Base-by-base conservation (phyloP, 2,329 filamentous ascomycete genomes). In the Chaetoscypha palmicola region DNA sequence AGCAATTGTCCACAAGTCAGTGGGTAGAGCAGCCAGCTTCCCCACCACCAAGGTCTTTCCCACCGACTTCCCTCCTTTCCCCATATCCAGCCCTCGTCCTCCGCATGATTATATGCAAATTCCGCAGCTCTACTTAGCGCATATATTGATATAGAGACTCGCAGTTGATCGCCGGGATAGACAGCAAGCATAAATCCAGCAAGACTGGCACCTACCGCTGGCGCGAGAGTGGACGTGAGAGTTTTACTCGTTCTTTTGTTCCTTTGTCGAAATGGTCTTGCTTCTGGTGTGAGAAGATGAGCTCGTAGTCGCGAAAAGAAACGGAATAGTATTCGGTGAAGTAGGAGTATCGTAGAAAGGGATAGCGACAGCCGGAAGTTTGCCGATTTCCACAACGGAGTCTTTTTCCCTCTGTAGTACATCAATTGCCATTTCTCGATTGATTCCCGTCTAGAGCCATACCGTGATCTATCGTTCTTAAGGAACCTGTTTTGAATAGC, bases 251-350 rank as follows among this genome's bases (percentile, higher is more conserved):
- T 77, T 14, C 77, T 77, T 1, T 90, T 90, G 58, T 97, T 96
- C 42, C 91, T 83, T 45, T 74, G 71, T 11, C 89, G 77, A 65
- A 97, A 96, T 0, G 86, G 83, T 43, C 77, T 75, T 1, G 90
- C 88, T 45, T 86, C 77, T n/a, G 86, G 77, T 26, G 84, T 81
- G 32, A 94, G 78, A 3, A 98, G 72, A 51, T 88, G 87, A 1
- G 76, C 72, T 37, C 91, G 82, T 33, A 97, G 70, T 21, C 87
- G 79, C 20, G 77, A 77, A 57, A 97, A 86, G 71, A 97, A 95
- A 47, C 91, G 86, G 67, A 91, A 88, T 20, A 97, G 79, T 1
- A 95, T 72, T 22, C 92, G 81, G 63, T 98, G 92, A 49, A 94
- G 78, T 33, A 97, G 78, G 16, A 97, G 74, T 51, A 96, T 88